Conservation (phyloP, 768 basidiomycete genomes). For the Collybiopsis confluens region DNA sequence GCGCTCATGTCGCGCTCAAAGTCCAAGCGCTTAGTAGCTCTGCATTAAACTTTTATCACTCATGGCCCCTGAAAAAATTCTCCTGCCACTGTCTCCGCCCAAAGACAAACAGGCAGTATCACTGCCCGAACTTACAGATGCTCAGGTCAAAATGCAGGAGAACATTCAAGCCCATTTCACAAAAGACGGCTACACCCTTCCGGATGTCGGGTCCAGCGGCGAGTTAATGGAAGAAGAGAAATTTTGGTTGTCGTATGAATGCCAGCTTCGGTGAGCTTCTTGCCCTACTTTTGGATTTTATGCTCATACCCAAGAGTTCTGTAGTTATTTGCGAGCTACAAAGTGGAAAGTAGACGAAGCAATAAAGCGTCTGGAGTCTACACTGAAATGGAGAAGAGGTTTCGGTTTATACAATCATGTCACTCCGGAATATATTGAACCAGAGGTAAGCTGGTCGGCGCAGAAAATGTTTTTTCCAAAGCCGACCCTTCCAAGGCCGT, state of each 20-base stretch:
- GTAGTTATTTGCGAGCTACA: conserved; percentile 69
- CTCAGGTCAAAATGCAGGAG: conserved; percentile 46
- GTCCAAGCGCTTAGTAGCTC: too few relatives aligned
- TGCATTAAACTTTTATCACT: too few relatives aligned
- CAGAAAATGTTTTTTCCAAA: conserved; percentile 7
- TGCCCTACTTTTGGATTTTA: background rate
- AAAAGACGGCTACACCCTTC: conserved; percentile 45
- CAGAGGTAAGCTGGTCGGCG: conserved; percentile 50
- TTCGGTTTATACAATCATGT: conserved; percentile 66
- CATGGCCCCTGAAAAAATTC: conserved; percentile 18
- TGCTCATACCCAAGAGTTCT: background rate
- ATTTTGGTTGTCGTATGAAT: conserved; percentile 80
- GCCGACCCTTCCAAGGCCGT: conserved; percentile 41
- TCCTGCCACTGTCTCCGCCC: conserved; percentile 20
- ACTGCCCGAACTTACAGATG: conserved; percentile 27
- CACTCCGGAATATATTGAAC: conserved; percentile 60
- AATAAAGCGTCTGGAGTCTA: conserved; percentile 65
- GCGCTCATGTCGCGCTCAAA: too few relatives aligned
- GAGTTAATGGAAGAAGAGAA: conserved; percentile 61
- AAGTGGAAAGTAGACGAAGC: conserved; percentile 65
- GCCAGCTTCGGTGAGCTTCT: conserved; percentile 52
- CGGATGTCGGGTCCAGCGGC: conserved; percentile 39
- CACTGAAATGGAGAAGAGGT: conserved; percentile 77
- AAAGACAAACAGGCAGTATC: background rate
- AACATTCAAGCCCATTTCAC: conserved; percentile 60